Conservation (phyloP, 2,329 filamentous ascomycete genomes). For the Capronia coronata region DNA sequence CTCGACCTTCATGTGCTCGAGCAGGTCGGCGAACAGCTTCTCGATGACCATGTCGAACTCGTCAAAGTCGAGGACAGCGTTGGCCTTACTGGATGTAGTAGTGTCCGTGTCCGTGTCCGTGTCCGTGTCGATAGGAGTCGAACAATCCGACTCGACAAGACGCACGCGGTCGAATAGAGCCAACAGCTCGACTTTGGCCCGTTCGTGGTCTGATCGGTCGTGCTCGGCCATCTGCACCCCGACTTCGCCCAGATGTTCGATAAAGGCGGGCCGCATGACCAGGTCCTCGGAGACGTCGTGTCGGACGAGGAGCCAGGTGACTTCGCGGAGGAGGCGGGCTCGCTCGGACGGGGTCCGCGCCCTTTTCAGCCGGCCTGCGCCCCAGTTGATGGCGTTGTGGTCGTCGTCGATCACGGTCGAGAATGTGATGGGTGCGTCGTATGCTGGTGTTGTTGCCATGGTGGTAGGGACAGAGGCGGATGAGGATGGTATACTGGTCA, state of each 20-base stretch:
- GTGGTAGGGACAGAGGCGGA: neutral
- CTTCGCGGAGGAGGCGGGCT: conserved; percentile 11
- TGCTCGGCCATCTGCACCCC: conserved; percentile 23
- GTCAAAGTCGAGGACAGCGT: neutral
- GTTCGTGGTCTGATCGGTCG: conserved; percentile 24
- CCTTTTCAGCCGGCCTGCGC: conserved; percentile 74
- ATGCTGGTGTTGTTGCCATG: too few species aligned
- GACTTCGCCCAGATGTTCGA: conserved; percentile 13
- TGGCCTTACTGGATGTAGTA: neutral
- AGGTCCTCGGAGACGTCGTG: conserved; percentile 27
- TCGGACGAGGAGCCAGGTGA: conserved; percentile 24
- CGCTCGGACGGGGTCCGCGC: conserved; percentile 48
- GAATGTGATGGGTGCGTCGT: conserved; percentile 19
- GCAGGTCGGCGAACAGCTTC: conserved; percentile 17
- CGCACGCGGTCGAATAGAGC: conserved; percentile 7
- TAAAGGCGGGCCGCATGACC: conserved; percentile 26
- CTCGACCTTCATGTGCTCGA: conserved; percentile 23
- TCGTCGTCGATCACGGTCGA: conserved; percentile 25
- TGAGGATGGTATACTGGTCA: neutral
- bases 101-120: too few species aligned
- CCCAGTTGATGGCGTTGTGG: conserved; percentile 63
- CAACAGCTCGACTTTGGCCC: conserved; percentile 13
- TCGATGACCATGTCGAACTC: conserved; percentile 3
- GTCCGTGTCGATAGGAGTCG: neutral
- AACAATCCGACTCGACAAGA: too few species aligned